Conservation (phyloP, 2,329 filamentous ascomycete genomes). For the Dissoconium aciculare region DNA sequence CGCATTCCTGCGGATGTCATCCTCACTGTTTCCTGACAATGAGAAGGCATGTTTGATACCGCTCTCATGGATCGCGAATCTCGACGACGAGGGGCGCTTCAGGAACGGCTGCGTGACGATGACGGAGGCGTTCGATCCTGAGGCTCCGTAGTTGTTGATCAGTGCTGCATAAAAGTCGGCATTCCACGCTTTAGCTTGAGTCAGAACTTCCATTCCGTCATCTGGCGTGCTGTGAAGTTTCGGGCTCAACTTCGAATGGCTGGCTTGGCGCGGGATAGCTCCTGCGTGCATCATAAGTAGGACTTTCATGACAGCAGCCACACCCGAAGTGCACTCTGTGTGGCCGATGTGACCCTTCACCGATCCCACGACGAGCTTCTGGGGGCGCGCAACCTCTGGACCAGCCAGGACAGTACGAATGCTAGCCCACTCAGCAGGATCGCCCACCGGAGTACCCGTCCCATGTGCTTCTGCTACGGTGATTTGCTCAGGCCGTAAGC, state of each 20-base stretch:
- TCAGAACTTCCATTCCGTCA: not conserved
- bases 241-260: not conserved
- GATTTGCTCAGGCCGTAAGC: slow-evolving; percentile 9
- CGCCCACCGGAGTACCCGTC: slow-evolving; percentile 8
- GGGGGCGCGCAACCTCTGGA: not conserved
- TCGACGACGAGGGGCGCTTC: too few relatives aligned
- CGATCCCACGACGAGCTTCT: slow-evolving; percentile 17
- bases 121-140: slow-evolving; percentile 25
- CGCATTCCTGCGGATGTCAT: too few relatives aligned
- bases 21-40: too few relatives aligned
- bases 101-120: slow-evolving; percentile 8
- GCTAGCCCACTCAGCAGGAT: slow-evolving; percentile 6
- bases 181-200: not conserved
- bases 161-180: slow-evolving; percentile 8
- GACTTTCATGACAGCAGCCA: slow-evolving; percentile 22
- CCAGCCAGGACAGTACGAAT: slow-evolving; percentile 3
- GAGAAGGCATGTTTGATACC: too few relatives aligned
- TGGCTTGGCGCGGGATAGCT: slow-evolving; percentile 19
- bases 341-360: slow-evolving; percentile 26
- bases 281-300: slow-evolving; percentile 23
- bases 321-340: slow-evolving; percentile 23
- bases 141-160: slow-evolving; percentile 27
- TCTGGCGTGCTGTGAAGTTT: not conserved
- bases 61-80: too few relatives aligned
- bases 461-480: slow-evolving; percentile 8